Evolutionary conservation across 768 basidiomycete genomes (phyloP), one percentile per base, ranked within the genome.

Genomic region (Tricholoma saponaceum): DNA sequence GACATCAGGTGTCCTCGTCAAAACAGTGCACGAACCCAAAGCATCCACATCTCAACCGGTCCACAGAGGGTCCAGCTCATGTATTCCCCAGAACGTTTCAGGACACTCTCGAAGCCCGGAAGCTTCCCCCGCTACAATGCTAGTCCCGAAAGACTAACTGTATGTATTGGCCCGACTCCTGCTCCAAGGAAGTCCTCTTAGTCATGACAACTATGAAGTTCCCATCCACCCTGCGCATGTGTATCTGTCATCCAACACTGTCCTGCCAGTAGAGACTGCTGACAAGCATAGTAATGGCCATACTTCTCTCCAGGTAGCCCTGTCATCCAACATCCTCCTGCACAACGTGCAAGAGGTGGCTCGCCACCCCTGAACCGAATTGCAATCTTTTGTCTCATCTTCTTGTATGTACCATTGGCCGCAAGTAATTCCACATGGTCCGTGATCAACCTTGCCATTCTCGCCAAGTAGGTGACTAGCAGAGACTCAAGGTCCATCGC

Each of bases 81-180:
- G 56, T 47, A 47, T 50, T 50, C 26, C 54, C 63, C 25, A 57
- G 44, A 41, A 54, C 44, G 44, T 53, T 37, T 52, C 52, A 65
- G 67, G 39, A 52, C 60, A 73, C 77, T 80, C 74, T 79, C 75
- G 75, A 78, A 73, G 70, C 64, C 63, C 49, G 33, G 28, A 46
- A 62, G 66, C 69, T 74, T 76, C 74, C 79, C 79, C 78, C 76
- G 66, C 70, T 57, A 62, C 64, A 49, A 60, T 33, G 63, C 69
- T 47, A 65, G 64, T 54, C 60, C 64, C 26, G 47, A 47, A 61
- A 62, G 65, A 28, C 70, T 62, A 60, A 37, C 69, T 67, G 67
- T 67, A 55, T 64, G 68, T 70, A 58, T 70, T 74, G 64, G 62
- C 70, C 62, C 63, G 62, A 63, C 58, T 66, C 68, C 70, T 76